Evolutionary conservation across 257 asterid species (phyloP).

Genomic region (Linaria vulgaris): DNA sequence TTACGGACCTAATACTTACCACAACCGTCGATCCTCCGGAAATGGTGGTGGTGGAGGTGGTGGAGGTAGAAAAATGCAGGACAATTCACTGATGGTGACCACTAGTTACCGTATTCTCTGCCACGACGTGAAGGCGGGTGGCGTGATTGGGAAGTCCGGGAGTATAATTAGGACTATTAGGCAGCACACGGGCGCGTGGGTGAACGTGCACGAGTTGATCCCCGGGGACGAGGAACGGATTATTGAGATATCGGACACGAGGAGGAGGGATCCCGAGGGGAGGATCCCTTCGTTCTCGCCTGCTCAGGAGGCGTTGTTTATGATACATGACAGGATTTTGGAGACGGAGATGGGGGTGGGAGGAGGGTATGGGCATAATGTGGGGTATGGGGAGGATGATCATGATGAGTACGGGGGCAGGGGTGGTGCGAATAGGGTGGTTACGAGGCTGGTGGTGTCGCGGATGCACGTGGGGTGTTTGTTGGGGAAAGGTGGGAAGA

Average conservation of each 20-base stretch:
- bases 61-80: constrained; percentile 56
- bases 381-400: constrained; percentile 47
- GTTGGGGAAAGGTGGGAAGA: constrained; percentile 95
- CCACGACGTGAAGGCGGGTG: constrained; percentile 83
- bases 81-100: constrained; percentile 65
- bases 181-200: constrained; percentile 95
- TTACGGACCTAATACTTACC: constrained; percentile 37
- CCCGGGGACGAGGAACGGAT: constrained; percentile 92
- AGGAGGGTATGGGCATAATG: constrained; percentile 46
- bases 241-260: constrained; percentile 77
- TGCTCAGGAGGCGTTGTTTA: constrained; percentile 82
- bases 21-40: constrained; percentile 43
- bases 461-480: constrained; percentile 85
- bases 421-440: constrained; percentile 43
- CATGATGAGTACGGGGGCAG: constrained; percentile 50
- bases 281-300: constrained; percentile 72
- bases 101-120: constrained; percentile 82
- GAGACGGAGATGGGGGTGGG: constrained; percentile 47
- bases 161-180: constrained; percentile 81
- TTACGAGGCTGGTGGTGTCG: constrained; percentile 86
- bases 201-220: constrained; percentile 79
- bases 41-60: constrained; percentile 35
- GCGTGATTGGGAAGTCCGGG: constrained; percentile 94
- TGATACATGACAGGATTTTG: constrained; percentile 86
- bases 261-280: constrained; percentile 79